phyloP scores from a whole-genome alignment of 345 rosid genomes.

The Salix purpurea region DNA sequence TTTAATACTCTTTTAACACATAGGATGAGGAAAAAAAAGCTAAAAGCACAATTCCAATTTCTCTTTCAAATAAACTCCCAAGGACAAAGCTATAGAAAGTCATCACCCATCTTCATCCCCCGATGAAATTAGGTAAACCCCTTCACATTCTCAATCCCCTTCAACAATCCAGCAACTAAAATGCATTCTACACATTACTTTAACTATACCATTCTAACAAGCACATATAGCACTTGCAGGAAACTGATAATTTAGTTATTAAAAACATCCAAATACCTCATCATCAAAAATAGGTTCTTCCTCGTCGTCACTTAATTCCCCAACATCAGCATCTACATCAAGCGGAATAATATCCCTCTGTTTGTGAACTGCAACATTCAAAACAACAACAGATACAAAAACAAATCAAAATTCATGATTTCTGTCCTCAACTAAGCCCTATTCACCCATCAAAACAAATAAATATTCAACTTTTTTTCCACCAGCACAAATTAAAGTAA shows the following conservation, averaged over 20 bases:
- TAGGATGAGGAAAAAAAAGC: no score
- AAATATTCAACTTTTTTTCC: not conserved
- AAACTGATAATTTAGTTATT: not conserved
- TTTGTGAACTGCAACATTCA: slow-evolving; percentile 61
- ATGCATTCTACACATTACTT: no score
- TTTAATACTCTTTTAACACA: no score
- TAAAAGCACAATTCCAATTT: no score
- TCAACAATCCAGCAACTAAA: not conserved
- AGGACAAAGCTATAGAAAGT: no score
- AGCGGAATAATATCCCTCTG: slow-evolving; percentile 77
- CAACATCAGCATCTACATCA: slow-evolving; percentile 49
- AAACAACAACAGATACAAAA: not conserved
- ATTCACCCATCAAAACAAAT: not conserved
- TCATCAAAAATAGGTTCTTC: slow-evolving; percentile 65
- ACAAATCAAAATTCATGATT: not conserved
- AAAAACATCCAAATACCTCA: slow-evolving; percentile 15
- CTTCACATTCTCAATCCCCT: no score
- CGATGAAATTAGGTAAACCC: no score
- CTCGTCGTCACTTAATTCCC: slow-evolving; percentile 60
- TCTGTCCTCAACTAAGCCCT: not conserved
- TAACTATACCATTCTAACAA: not conserved
- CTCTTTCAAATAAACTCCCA: no score
- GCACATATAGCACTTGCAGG: not conserved
- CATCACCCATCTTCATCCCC: no score
- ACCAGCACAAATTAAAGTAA: no score